Percentiles rank a stretch among this genome's conserved stretches.
These are phyloP conservation scores for Punctularia strigosozonata DNA, from an alignment of 768 basidiomycete species.

Conservation along the genomic window DNA sequence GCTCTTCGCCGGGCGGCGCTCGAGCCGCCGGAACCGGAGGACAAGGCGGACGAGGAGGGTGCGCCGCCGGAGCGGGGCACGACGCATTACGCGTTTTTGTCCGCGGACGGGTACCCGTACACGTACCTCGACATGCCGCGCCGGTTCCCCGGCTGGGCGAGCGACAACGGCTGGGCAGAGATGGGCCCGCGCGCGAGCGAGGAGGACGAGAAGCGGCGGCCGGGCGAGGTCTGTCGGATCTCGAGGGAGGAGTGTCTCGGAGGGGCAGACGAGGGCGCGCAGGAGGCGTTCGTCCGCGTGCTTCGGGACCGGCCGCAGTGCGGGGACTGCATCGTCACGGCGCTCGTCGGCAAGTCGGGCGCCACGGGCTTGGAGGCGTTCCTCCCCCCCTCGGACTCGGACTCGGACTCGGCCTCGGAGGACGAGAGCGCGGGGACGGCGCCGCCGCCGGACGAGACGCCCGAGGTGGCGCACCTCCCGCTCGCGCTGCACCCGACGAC, in stretches of 20 bases:
- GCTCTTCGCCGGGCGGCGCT: too few species aligned
- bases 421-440: background rate
- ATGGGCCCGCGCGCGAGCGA: background rate
- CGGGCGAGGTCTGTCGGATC: conserved; percentile 1
- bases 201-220: background rate
- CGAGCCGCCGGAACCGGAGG: background rate
- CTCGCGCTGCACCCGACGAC: background rate
- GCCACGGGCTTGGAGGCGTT: conserved; percentile 22
- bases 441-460: conserved; percentile 4
- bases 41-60: background rate
- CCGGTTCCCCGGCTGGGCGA: background rate
- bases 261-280: conserved; percentile 8
- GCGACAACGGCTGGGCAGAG: background rate
- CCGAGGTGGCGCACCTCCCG: background rate
- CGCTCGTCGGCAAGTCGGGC: conserved; percentile 19
- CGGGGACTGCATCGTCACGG: conserved; percentile 26
- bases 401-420: background rate
- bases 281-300: conserved; percentile 21
- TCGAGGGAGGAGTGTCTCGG: conserved; percentile 10
- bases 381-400: conserved; percentile 15
- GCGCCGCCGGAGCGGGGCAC: conserved; percentile 6
- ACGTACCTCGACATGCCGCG: conserved; percentile 1
- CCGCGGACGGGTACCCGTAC: conserved; percentile 24
- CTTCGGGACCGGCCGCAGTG: conserved; percentile 20
- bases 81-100: conserved; percentile 4